Evolutionary conservation across 805 yeast species (phyloP), one percentile per base, ranked within the genome.

Genomic region (Priceomyces castillae): DNA sequence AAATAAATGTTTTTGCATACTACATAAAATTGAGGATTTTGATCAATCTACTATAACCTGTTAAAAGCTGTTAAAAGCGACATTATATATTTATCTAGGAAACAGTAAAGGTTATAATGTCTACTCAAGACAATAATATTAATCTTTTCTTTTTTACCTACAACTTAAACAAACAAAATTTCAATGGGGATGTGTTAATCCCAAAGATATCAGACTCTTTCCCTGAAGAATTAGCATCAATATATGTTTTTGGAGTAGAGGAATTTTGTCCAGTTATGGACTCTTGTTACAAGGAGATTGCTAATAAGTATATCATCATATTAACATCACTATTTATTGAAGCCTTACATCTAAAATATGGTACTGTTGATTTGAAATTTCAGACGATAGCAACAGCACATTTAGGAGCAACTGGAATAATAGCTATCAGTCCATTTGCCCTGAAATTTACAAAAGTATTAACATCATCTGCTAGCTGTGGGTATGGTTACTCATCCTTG

Each of bases 181-280:
- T 80, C 18, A 54, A 65, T 16, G 58, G 61, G 0, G 65, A 64
- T 1, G 46, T 50, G 1, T 62, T 73, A n/a, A 36, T 53, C 1
- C 51, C 62, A 2, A 59, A 64, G 7, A 42, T 73, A 0, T 51
- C 56, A 1, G 41, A 46, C 9, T 46, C 58, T 17, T 50, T 65
- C 26, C 69, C 74, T 9, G 47, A 50, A n/a, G 50, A 54, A 3
- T 55, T 64, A 25, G 75, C 78, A 0, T 70, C 74, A 40, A 42
- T 83, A 4, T 73, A 75, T 41, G 84, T 76, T 1, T 79, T 83
- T 58, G 89, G 84, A 2, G 77, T 84, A 47, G 84, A 85, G 57
- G 94, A 85, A 56, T 51, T 84, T 9, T 73, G 82, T 39, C 58
- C 81, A 2, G 62, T 81, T 1, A 54, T 81, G 50, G 82, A 82